Conservation (phyloP, 495 filamentous ascomycete genomes). For the Penicillium chermesinum region DNA sequence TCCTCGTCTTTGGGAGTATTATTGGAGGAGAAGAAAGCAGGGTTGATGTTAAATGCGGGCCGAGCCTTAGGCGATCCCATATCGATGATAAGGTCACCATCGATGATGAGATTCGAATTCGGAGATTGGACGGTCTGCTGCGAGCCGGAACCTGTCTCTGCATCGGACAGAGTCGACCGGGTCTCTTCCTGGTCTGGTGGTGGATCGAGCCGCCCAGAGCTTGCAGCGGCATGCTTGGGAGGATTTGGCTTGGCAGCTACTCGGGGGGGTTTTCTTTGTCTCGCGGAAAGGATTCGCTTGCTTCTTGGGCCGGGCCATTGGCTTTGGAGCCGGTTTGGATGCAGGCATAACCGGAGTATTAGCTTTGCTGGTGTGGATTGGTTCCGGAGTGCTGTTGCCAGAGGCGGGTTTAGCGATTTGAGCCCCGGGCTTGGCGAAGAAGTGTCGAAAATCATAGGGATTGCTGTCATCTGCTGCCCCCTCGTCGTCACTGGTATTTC, state of each 20-base stretch:
- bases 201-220: constrained; percentile 10
- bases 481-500: constrained; percentile 37
- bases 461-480: constrained; percentile 48
- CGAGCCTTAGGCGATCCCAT: constrained; percentile 45
- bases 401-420: constrained; percentile 34
- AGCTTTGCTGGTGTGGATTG: constrained; percentile 27
- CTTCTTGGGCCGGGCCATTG: constrained; percentile 28
- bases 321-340: constrained; percentile 25
- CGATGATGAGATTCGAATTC: constrained; percentile 43
- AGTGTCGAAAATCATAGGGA: constrained; percentile 57
- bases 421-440: constrained; percentile 40
- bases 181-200: constrained; percentile 18
- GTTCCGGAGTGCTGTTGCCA: constrained; percentile 37
- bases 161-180: constrained; percentile 30
- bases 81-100: constrained; percentile 46
- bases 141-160: constrained; percentile 29
- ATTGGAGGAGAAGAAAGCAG: constrained; percentile 40
- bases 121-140: constrained; percentile 35
- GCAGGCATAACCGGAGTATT: constrained; percentile 29
- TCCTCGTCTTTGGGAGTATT: constrained; percentile 34
- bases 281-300: constrained; percentile 35
- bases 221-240: constrained; percentile 6
- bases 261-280: constrained; percentile 21
- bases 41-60: constrained; percentile 35
- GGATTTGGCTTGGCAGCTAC: constrained; percentile 13